phyloP scores from a whole-genome alignment of 2,329 filamentous ascomycete species.

The Aspergillus sclerotialis region DNA sequence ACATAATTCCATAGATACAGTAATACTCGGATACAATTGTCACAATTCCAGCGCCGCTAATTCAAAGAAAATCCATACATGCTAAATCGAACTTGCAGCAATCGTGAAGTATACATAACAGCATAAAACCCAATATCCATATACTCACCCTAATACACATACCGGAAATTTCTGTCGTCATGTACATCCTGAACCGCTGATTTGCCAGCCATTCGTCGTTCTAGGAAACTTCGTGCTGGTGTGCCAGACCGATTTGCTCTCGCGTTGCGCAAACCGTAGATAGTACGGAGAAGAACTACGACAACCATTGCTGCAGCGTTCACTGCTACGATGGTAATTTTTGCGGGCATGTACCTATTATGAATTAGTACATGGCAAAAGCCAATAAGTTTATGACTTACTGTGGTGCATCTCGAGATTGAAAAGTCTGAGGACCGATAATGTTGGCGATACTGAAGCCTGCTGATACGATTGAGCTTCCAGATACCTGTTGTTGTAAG shows the following conservation, averaged over 20 bases:
- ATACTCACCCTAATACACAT: conserved; percentile 19
- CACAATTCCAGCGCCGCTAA: too few species aligned
- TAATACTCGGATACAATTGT: too few species aligned
- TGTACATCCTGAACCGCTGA: conserved; percentile 12
- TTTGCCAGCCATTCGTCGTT: conserved; percentile 9
- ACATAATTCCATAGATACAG: too few species aligned
- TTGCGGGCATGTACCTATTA: conserved; percentile 24
- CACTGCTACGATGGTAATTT: conserved; percentile 32
- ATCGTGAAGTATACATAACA: too few species aligned
- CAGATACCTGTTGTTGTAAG: conserved; percentile 33
- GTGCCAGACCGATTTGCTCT: conserved; percentile 12
- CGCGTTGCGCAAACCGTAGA: conserved; percentile 21
- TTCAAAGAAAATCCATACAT: too few species aligned
- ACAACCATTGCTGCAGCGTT: conserved; percentile 22
- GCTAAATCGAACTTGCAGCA: too few species aligned
- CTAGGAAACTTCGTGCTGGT: conserved; percentile 15
- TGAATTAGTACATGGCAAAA: conserved; percentile 3
- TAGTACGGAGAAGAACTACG: conserved; percentile 14
- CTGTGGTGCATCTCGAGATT: conserved; percentile 35
- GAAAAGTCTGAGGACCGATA: conserved; percentile 35
- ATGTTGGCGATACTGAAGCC: conserved; percentile 32
- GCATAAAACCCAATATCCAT: too few species aligned
- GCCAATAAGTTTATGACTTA: conserved; percentile 11
- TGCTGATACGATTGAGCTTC: conserved; percentile 38
- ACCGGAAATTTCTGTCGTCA: conserved; percentile 20